Evolutionary conservation across 2,329 filamentous ascomycete genomes (phyloP).

Genomic region (Aspergillus pseudotamarii): DNA sequence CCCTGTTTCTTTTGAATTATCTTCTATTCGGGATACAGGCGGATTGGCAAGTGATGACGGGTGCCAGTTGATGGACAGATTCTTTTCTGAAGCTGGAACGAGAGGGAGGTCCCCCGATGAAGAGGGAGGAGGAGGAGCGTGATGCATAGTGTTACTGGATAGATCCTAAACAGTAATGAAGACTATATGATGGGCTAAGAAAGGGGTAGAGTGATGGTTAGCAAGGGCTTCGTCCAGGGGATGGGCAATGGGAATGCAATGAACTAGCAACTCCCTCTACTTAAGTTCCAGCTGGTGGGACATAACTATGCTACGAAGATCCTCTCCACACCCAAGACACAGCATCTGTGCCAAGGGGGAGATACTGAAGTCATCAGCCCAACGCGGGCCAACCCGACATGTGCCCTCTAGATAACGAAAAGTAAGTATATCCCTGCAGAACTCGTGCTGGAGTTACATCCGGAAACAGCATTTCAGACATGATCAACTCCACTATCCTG

Average conservation of each 20-base stretch:
- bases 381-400: conserved; percentile 14
- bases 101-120: conserved; percentile 12
- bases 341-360: conserved; percentile 16
- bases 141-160: conserved; percentile 16
- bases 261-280: not conserved
- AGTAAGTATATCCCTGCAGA: conserved; percentile 3
- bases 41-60: conserved; percentile 8
- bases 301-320: conserved; percentile 4
- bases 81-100: conserved; percentile 4
- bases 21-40: conserved; percentile 3
- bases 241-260: not conserved
- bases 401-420: conserved; percentile 1
- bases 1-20: conserved; percentile 21
- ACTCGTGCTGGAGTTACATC: conserved; percentile 10
- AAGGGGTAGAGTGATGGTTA: not conserved
- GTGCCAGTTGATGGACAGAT: conserved; percentile 18
- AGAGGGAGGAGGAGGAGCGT: conserved; percentile 3
- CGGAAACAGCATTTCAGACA: conserved; percentile 8
- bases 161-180: not conserved
- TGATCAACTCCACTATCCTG: not conserved
- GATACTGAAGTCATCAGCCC: conserved; percentile 16
- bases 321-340: conserved; percentile 10
- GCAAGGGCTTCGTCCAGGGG: not conserved
- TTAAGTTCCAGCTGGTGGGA: not conserved
- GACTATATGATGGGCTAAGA: not conserved